Evolutionary conservation across 2,329 filamentous ascomycete species (phyloP).

Genomic region (Anthostomella pinea): DNA sequence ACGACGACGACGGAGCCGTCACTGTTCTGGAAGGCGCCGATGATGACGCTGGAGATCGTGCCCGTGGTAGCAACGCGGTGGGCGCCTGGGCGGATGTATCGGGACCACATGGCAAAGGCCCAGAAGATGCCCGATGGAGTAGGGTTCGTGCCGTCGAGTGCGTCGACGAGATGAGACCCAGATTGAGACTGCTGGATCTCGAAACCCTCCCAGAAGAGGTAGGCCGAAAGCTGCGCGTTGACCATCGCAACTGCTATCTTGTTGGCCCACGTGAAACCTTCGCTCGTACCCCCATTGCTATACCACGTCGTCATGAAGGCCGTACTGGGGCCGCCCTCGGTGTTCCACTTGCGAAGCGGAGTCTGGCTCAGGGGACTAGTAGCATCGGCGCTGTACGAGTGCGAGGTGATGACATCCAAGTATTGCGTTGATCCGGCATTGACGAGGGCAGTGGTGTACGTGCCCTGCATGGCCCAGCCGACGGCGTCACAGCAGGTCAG

Average conservation of each 20-base stretch:
- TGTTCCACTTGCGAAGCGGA: constrained; percentile 40
- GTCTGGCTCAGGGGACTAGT: constrained; percentile 11
- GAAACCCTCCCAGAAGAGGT: constrained; percentile 46
- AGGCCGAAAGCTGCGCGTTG: constrained; percentile 41
- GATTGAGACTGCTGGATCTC: constrained; percentile 23
- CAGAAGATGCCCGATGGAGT: constrained; percentile 19
- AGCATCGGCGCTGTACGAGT: constrained; percentile 15
- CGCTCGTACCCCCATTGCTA: constrained; percentile 34
- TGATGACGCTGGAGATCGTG: constrained; percentile 4
- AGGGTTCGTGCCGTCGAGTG: constrained; percentile 15
- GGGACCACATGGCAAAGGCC: constrained; percentile 22
- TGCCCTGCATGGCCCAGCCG: constrained; percentile 13
- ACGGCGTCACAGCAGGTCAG: constrained; percentile 45
- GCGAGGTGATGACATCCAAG: constrained; percentile 15
- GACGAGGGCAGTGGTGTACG: constrained; percentile 10
- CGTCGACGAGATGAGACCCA: constrained; percentile 22
- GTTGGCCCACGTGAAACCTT: constrained; percentile 27
- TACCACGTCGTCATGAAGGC: constrained; percentile 37
- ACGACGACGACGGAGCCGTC: constrained; percentile 17
- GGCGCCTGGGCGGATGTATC: constrained; percentile 17
- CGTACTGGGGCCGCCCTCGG: constrained; percentile 37
- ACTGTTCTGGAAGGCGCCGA: constrained; percentile 15
- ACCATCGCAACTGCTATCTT: constrained; percentile 39
- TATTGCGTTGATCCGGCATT: constrained; percentile 10
- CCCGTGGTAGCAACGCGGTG: constrained; percentile 13